These are phyloP conservation scores for Lentinula guzmanii DNA, from an alignment of 768 basidiomycete species.

Conservation along the genomic window DNA sequence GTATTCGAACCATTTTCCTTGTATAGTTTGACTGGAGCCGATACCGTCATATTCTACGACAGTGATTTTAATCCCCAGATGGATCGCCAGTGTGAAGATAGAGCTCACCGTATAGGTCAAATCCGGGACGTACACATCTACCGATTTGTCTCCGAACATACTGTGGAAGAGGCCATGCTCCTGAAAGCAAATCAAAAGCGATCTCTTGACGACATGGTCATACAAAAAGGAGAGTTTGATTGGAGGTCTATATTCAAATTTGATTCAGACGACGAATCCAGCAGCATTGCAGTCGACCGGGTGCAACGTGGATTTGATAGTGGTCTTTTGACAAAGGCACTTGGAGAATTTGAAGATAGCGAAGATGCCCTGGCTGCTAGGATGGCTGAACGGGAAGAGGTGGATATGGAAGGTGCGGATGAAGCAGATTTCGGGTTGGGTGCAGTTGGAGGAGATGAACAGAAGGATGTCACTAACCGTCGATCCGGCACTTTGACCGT, in stretches of 20 bases:
- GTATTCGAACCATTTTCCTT: slow-evolving; percentile 11
- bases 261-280: slow-evolving; percentile 35
- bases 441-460: slow-evolving; percentile 1
- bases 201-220: slow-evolving; percentile 83
- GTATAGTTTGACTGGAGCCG: slow-evolving; percentile 73
- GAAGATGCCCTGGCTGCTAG: slow-evolving; percentile 83
- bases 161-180: slow-evolving; percentile 95
- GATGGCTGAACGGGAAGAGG: slow-evolving; percentile 69
- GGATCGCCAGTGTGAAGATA: slow-evolving; percentile 95
- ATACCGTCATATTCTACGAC: slow-evolving; percentile 97
- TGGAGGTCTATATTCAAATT: slow-evolving; percentile 83
- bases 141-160: slow-evolving; percentile 83
- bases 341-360: slow-evolving; percentile 82
- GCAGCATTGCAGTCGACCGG: not conserved
- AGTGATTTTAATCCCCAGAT: slow-evolving; percentile 97
- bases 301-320: not conserved
- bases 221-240: slow-evolving; percentile 92
- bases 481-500: not conserved
- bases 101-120: slow-evolving; percentile 98
- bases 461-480: not conserved
- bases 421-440: slow-evolving; percentile 62
- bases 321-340: slow-evolving; percentile 49
- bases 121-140: slow-evolving; percentile 96
- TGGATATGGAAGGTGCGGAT: slow-evolving; percentile 69
- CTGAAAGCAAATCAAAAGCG: slow-evolving; percentile 98